phyloP scores from a whole-genome alignment of 2,329 filamentous ascomycete species.

The Dryadomyces quercus-mongolicae region DNA sequence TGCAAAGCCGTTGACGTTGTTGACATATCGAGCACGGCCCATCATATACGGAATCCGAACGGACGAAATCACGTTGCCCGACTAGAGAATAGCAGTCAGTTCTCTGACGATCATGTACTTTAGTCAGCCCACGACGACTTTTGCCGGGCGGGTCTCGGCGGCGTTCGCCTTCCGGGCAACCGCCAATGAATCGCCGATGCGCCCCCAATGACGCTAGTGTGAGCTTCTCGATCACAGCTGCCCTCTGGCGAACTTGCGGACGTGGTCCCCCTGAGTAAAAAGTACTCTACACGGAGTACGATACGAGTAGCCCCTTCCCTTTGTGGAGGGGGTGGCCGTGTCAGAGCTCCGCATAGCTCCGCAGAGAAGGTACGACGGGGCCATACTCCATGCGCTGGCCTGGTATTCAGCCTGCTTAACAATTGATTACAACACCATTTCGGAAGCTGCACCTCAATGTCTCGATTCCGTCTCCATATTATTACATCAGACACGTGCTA shows the following conservation, averaged over 20 bases:
- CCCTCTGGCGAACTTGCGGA: not conserved
- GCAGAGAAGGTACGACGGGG: not conserved
- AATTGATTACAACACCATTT: not conserved
- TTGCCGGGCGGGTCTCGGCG: no score
- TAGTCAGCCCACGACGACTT: no score
- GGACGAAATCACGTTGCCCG: not conserved
- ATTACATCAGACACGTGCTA: not conserved
- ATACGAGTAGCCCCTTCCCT: not conserved
- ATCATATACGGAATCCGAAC: not conserved
- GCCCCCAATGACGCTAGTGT: no score
- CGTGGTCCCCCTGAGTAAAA: not conserved
- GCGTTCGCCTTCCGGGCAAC: no score
- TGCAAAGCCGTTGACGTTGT: not conserved
- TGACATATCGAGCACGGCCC: not conserved
- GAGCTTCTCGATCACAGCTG: not conserved
- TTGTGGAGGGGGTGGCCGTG: not conserved
- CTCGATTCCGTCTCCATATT: not conserved
- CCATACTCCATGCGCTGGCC: not conserved
- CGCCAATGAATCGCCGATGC: no score
- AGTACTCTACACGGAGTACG: no score
- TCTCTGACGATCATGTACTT: no score
- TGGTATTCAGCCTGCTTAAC: not conserved
- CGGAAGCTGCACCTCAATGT: not conserved
- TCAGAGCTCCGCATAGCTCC: not conserved
- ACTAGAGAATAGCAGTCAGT: not conserved